These are phyloP conservation scores for Pseudonectria foliicola DNA, from an alignment of 2,329 filamentous ascomycete species.

Conservation along the genomic window DNA sequence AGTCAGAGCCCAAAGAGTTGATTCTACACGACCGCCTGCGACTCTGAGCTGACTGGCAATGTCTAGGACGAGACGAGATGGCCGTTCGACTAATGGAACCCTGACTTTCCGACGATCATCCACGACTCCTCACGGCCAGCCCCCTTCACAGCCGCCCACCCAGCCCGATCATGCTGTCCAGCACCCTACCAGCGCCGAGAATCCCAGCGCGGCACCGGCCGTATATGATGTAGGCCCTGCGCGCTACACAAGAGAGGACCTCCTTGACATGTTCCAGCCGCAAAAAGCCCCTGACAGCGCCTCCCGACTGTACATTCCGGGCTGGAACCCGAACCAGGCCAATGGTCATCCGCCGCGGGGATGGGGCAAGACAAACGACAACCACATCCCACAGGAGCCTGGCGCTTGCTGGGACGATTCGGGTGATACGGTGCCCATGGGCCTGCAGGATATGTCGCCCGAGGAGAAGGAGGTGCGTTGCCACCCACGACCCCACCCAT, in stretches of 20 bases:
- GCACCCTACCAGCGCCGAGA: constrained; percentile 27
- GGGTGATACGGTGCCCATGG: constrained; percentile 64
- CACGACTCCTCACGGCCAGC: constrained; percentile 44
- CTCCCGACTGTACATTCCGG: constrained; percentile 61
- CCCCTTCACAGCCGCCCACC: constrained; percentile 29
- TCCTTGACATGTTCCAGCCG: constrained; percentile 64
- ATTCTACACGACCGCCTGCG: background rate
- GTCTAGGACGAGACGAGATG: constrained; percentile 50
- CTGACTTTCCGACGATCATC: constrained; percentile 59
- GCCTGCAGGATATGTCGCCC: constrained; percentile 59
- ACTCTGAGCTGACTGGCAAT: constrained; percentile 7
- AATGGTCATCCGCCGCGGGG: constrained; percentile 57
- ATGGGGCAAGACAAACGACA: constrained; percentile 74
- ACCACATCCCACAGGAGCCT: constrained; percentile 69
- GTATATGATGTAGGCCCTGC: constrained; percentile 34
- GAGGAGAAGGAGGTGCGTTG: constrained; percentile 54
- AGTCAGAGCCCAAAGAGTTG: background rate
- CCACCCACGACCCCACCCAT: constrained; percentile 7
- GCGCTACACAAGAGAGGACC: constrained; percentile 71
- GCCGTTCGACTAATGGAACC: constrained; percentile 53
- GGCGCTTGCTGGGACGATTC: constrained; percentile 84
- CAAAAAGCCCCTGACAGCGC: constrained; percentile 45
- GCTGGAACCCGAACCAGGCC: constrained; percentile 70
- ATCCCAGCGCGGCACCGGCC: constrained; percentile 26
- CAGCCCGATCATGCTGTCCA: constrained; percentile 34